Conservation (phyloP, 129 eudicot genomes). For the Helichrysum umbraculigerum region DNA sequence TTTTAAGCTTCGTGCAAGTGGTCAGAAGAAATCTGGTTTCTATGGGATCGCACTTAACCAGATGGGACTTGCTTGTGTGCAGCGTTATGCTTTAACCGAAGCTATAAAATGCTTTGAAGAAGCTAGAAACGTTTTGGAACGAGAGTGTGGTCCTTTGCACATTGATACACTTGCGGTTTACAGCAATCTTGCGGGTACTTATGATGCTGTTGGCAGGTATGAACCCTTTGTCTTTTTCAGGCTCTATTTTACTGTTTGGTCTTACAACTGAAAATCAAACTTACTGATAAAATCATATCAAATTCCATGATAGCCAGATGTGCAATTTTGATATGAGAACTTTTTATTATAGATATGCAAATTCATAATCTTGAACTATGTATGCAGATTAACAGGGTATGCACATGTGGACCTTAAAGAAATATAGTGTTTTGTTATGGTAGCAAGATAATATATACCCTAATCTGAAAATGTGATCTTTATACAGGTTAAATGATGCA, state of each 20-base stretch:
- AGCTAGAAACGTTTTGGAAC: slow-evolving; percentile 64
- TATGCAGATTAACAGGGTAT: not conserved
- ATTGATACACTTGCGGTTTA: slow-evolving; percentile 82
- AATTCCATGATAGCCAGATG: not conserved
- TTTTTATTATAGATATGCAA: not conserved
- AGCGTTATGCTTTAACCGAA: slow-evolving; percentile 71
- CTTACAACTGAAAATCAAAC: not conserved
- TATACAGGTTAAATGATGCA: slow-evolving; percentile 41
- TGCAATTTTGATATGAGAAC: not conserved
- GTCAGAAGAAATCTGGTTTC: slow-evolving; percentile 78
- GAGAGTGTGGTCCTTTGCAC: slow-evolving; percentile 69
- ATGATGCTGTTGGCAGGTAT: slow-evolving; percentile 89
- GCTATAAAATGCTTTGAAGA: slow-evolving; percentile 72
- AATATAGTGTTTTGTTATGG: not conserved
- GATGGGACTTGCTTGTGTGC: slow-evolving; percentile 85
- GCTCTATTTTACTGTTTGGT: not conserved
- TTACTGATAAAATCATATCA: not conserved
- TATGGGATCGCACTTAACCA: slow-evolving; percentile 79
- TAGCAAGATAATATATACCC: not conserved
- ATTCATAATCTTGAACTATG: slow-evolving; percentile 13
- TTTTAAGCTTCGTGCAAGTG: slow-evolving; percentile 64
- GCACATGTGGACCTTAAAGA: not conserved
- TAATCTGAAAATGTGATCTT: slow-evolving; percentile 19
- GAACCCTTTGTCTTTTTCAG: not conserved
- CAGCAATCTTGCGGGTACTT: slow-evolving; percentile 85